Evolutionary conservation across 2,329 filamentous ascomycete genomes (phyloP), one percentile per base, ranked within the genome.

Genomic region (Hortaea werneckii): DNA sequence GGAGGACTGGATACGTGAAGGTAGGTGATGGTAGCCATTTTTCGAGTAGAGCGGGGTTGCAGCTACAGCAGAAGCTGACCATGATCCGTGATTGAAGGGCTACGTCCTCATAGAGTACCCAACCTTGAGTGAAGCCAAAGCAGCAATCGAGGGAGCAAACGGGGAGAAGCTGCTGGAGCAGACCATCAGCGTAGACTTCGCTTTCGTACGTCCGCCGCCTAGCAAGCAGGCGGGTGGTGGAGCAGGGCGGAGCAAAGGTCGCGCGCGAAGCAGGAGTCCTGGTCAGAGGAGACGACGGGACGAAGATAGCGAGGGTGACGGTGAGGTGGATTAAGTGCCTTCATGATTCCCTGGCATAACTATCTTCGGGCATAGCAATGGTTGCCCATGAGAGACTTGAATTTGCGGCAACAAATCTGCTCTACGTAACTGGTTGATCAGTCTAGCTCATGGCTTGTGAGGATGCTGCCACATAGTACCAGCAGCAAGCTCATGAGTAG

Each of bases 61-160:
- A 4, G 20, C 20, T 20, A 20, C 4, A 4, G 20, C 20, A 20
- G 20, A 20, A 20, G 20, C 20, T 20, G 20, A 20, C 20, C 20
- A 20, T 2, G 20, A 20, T 20, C 20, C 20, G 20, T 20, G 20
- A 20, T 29, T 29, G 5, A 28, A 90, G 85, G 86, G 86, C 54
- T 92, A 92, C 67, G 85, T 83, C 29, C 69, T 92, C 56, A 89
- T 92, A 64, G 87, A 92, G 64, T 92, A 88, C 66, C 74, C 84
- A 1, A 90, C 85, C 1, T 72, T 88, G 37, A 76, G 81, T 52
- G 86, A 92, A 65, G 86, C 86, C 10, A 79, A 83, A 52, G 83
- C 82, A n/a, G 86, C 86, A 39, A 87, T 92, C 59, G 81, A 87
- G 63, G 82, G 80, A 57, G 83, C 83, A n/a, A 78, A 92, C 65